Conservation (phyloP, 208 protist species). For the Chromosphaera perkinsii region DNA sequence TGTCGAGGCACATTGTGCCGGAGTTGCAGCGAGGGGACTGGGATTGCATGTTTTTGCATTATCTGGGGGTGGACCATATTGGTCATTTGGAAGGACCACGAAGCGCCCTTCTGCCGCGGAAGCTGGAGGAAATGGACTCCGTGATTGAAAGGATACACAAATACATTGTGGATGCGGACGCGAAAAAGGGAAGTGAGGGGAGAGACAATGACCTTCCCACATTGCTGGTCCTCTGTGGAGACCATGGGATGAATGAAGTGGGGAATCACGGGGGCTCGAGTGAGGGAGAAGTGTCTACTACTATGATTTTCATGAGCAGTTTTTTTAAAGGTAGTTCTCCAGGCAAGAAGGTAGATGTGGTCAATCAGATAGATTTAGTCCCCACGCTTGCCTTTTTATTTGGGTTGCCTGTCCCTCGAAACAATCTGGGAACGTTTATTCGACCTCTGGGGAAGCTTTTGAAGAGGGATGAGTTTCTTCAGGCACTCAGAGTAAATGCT, state of each 20-base stretch:
- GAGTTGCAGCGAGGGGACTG: conserved; percentile 16
- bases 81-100: conserved; percentile 22
- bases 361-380: conserved; percentile 37
- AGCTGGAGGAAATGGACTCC: conserved; percentile 33
- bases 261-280: conserved; percentile 38
- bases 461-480: no score
- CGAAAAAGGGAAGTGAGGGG: background rate
- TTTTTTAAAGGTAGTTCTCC: background rate
- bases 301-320: background rate
- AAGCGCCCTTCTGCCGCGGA: conserved; percentile 6
- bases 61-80: conserved; percentile 46
- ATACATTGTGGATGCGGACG: background rate
- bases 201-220: background rate
- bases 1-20: conserved; percentile 22
- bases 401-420: conserved; percentile 30
- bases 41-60: conserved; percentile 37
- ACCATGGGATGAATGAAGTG: conserved; percentile 39
- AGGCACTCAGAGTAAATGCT: no score
- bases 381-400: conserved; percentile 30
- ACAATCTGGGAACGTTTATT: conserved; percentile 16
- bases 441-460: background rate
- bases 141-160: conserved; percentile 13
- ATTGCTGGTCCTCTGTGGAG: conserved; percentile 23
- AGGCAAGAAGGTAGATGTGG: background rate
- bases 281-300: conserved; percentile 2